Conservation (phyloP, 2,329 filamentous ascomycete genomes). For the Fusarium sp. region DNA sequence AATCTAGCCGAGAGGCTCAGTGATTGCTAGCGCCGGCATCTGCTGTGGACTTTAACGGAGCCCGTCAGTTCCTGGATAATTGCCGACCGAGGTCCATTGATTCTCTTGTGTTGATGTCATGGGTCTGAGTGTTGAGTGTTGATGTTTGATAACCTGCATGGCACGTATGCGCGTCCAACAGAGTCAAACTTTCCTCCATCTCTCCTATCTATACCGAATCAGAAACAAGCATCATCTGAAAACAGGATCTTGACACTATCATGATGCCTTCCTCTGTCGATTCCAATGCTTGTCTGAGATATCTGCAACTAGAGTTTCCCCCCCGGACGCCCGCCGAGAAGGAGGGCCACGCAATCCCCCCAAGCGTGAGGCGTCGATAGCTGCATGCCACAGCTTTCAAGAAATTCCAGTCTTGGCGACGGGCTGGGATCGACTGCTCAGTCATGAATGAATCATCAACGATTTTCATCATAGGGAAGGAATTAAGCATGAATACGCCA, state of each 20-base stretch:
- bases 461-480: neutral
- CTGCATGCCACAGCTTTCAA: slow-evolving; percentile 16
- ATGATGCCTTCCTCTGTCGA: neutral
- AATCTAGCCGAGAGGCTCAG: neutral
- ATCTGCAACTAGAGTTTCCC: neutral
- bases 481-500: slow-evolving; percentile 9
- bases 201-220: neutral
- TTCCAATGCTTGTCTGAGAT: neutral
- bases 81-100: neutral
- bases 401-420: slow-evolving; percentile 18
- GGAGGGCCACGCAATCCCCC: slow-evolving; percentile 37
- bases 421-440: slow-evolving; percentile 12
- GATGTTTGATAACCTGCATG: neutral
- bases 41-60: neutral
- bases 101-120: neutral
- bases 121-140: neutral
- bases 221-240: neutral
- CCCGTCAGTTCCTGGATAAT: neutral
- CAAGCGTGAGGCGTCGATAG: slow-evolving; percentile 19
- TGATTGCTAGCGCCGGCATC: neutral
- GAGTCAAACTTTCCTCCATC: neutral
- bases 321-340: neutral
- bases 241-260: neutral
- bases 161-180: neutral
- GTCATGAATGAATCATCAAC: slow-evolving; percentile 30